Conservation (phyloP, 2,329 filamentous ascomycete genomes). For the Septoria linicola region DNA sequence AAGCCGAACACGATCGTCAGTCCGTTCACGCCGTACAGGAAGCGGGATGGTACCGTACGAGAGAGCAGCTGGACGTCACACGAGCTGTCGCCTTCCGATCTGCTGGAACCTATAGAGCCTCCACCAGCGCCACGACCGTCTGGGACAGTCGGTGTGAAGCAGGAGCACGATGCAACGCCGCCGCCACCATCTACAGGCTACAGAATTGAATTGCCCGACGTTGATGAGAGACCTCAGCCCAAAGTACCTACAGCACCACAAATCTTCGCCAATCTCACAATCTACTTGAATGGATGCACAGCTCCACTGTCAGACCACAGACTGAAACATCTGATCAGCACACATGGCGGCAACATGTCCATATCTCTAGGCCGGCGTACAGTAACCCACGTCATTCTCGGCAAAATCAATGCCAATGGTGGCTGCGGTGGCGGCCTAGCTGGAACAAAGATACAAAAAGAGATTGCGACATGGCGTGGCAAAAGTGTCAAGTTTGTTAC, state of each 20-base stretch:
- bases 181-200: neutral
- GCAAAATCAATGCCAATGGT: conserved; percentile 50
- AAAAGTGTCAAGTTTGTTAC: conserved; percentile 74
- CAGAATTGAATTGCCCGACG: neutral
- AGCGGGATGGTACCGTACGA: conserved; percentile 32
- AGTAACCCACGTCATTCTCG: conserved; percentile 85
- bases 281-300: conserved; percentile 88
- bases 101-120: conserved; percentile 31
- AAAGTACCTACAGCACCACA: conserved; percentile 23
- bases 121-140: neutral
- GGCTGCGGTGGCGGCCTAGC: conserved; percentile 71
- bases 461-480: conserved; percentile 67
- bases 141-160: neutral
- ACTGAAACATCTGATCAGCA: conserved; percentile 72
- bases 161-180: neutral
- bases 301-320: conserved; percentile 83
- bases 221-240: neutral
- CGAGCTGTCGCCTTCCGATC: conserved; percentile 34
- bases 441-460: conserved; percentile 75
- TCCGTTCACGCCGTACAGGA: conserved; percentile 35
- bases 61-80: conserved; percentile 38
- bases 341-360: conserved; percentile 71
- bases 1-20: conserved; percentile 33
- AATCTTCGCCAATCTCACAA: conserved; percentile 62
- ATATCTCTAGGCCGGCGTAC: conserved; percentile 68